Percentiles rank a stretch among this genome's conserved stretches.
phyloP scores from a whole-genome alignment of 2,329 filamentous ascomycete genomes.

The Phyllosticta citrichinensis region DNA sequence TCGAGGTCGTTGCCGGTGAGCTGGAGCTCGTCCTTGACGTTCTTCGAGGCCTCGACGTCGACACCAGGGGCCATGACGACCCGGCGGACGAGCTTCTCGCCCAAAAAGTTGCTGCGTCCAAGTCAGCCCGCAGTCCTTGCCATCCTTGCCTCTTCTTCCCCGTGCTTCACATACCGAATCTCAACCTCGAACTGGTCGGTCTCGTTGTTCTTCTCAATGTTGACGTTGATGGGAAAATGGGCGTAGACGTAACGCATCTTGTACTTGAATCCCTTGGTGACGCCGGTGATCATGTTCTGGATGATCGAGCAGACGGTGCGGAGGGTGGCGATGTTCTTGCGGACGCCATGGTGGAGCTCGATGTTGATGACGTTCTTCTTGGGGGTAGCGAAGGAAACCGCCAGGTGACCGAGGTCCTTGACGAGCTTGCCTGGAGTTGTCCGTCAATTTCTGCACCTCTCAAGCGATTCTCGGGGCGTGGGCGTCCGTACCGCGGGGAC shows the following conservation, averaged over 20 bases:
- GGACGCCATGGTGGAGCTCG: constrained; percentile 95
- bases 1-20: constrained; percentile 91
- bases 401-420: constrained; percentile 94
- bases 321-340: constrained; percentile 97
- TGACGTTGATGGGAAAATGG: constrained; percentile 99
- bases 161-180: constrained; percentile 64
- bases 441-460: constrained; percentile 19
- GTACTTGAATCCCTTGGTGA: constrained; percentile 99
- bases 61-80: constrained; percentile 86
- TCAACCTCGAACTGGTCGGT: constrained; percentile 83
- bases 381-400: constrained; percentile 88
- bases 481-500: constrained; percentile 62
- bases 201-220: constrained; percentile 92
- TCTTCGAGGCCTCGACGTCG: constrained; percentile 78
- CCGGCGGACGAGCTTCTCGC: constrained; percentile 97
- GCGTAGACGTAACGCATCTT: constrained; percentile 99
- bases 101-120: constrained; percentile 66
- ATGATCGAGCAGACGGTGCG: constrained; percentile 96
- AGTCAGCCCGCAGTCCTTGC: constrained; percentile 1
- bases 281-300: constrained; percentile 97
- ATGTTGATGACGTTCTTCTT: constrained; percentile 84
- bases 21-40: constrained; percentile 95
- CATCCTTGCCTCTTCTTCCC: neutral
- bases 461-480: constrained; percentile 15
- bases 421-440: constrained; percentile 66